Evolutionary conservation across 2,329 filamentous ascomycete genomes (phyloP), one percentile per base, ranked within the genome.

Genomic region (Aspergillus sp.): DNA sequence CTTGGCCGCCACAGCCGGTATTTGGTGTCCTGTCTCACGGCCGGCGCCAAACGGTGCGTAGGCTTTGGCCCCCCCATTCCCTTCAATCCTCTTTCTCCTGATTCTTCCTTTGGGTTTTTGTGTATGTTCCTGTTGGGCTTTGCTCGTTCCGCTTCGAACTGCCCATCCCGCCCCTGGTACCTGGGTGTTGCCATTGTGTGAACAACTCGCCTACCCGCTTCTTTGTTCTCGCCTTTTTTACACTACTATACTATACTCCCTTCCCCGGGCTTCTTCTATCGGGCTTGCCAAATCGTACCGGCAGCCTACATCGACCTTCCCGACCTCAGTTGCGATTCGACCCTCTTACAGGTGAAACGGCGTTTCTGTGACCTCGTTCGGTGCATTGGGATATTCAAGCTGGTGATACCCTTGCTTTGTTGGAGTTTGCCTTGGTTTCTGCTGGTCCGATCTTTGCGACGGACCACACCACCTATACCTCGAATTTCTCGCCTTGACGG

Each of bases 11-110:
- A 77, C 75, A 76, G 75, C 75, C 75, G 75, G 74, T 76, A 70
- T 71, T 76, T 77, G 75, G 75, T 77, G 75, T 77, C 75, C 75
- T 77, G 75, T 77, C 74, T 77, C 70, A 75, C 74, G 75, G 73
- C 75, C 75, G 74, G 75, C 75, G 75, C 75, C 75, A 77, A 75
- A 77, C 74, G 75, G 75, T 78, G 75, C 75, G 72, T 77, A 77
- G 75, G 75, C 75, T 76, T 74, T 73, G 73, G 75, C 74, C 74
- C 73, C 71, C 71, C 69, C 61, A 13, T 36, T 58, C 59, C 64
- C 61, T 49, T 60, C 60, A 60, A 36, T 36, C 32, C 32, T 65
- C 64, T 63, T 63, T 67, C 57, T 66, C 60, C 57, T 62, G 54
- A 61, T 67, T 65, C 59, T 67, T 65, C 59, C 59, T 64, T 59